These are phyloP conservation scores for Coemansia sp. DNA, from an alignment of 192 early-diverging fungal species.

Conservation along the genomic window DNA sequence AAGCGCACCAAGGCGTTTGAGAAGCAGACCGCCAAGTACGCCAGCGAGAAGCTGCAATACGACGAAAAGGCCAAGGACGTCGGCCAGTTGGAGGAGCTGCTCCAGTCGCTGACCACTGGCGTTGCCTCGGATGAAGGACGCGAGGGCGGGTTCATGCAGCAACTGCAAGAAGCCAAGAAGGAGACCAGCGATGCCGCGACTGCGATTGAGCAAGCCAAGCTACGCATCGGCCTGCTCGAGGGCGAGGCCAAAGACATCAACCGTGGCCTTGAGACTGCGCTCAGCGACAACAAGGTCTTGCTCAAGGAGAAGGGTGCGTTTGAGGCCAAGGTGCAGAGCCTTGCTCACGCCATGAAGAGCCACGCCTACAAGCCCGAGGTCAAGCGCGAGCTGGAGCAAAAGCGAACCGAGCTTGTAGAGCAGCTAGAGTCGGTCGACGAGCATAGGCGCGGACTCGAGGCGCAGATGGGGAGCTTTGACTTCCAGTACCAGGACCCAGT, in stretches of 20 bases:
- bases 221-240: conserved; percentile 75
- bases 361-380: conserved; percentile 38
- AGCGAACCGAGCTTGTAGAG: conserved; percentile 33
- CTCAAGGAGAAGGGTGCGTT: conserved; percentile 44
- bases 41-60: conserved; percentile 45
- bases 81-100: conserved; percentile 70
- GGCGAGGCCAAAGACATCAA: conserved; percentile 73
- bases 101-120: conserved; percentile 93
- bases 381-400: conserved; percentile 42
- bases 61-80: conserved; percentile 50
- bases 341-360: conserved; percentile 21
- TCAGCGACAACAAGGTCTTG: conserved; percentile 66
- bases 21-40: conserved; percentile 32
- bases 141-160: conserved; percentile 96
- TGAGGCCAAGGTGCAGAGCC: conserved; percentile 27
- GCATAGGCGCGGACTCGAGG: conserved; percentile 40
- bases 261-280: conserved; percentile 67
- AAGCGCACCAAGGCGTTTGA: conserved; percentile 29
- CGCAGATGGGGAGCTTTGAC: conserved; percentile 64
- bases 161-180: conserved; percentile 80
- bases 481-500: conserved; percentile 85
- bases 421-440: conserved; percentile 46
- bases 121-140: conserved; percentile 87
- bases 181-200: conserved; percentile 65
- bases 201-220: conserved; percentile 73